phyloP scores from a whole-genome alignment of 2,329 filamentous ascomycete genomes.

The Fusarium papillatum region DNA sequence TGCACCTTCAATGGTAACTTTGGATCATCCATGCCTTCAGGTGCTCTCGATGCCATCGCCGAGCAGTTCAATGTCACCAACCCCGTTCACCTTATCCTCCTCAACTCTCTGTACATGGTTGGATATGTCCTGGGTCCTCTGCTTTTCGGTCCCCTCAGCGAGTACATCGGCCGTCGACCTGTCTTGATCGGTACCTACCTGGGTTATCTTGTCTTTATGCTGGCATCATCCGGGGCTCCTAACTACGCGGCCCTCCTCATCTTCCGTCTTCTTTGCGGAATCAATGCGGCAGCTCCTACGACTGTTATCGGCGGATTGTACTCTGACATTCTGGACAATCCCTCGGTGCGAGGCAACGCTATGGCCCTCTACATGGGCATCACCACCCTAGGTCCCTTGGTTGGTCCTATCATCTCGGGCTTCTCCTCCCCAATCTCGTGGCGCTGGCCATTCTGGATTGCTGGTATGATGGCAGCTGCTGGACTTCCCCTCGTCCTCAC shows the following conservation, averaged over 20 bases:
- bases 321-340: slow-evolving; percentile 49
- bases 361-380: slow-evolving; percentile 52
- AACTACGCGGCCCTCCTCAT: slow-evolving; percentile 59
- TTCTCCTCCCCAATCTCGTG: slow-evolving; percentile 61
- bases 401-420: slow-evolving; percentile 66
- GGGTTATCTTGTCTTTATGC: slow-evolving; percentile 50
- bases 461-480: slow-evolving; percentile 46
- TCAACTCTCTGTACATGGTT: slow-evolving; percentile 53
- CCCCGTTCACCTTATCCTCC: slow-evolving; percentile 46
- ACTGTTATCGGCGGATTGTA: slow-evolving; percentile 51
- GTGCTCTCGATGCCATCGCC: slow-evolving; percentile 51
- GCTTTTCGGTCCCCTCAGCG: slow-evolving; percentile 51
- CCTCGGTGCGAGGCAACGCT: slow-evolving; percentile 48
- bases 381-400: slow-evolving; percentile 52
- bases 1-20: slow-evolving; percentile 54
- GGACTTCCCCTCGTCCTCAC: slow-evolving; percentile 51
- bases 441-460: slow-evolving; percentile 57
- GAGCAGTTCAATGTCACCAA: slow-evolving; percentile 44
- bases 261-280: slow-evolving; percentile 52
- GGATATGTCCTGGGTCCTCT: slow-evolving; percentile 52
- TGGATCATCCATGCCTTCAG: slow-evolving; percentile 52
- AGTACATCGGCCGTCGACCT: slow-evolving; percentile 50
- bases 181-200: slow-evolving; percentile 50
- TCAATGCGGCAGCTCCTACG: slow-evolving; percentile 51
- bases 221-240: slow-evolving; percentile 54